Evolutionary conservation across 2,329 filamentous ascomycete genomes (phyloP).

Genomic region (Alternaria rosae): DNA sequence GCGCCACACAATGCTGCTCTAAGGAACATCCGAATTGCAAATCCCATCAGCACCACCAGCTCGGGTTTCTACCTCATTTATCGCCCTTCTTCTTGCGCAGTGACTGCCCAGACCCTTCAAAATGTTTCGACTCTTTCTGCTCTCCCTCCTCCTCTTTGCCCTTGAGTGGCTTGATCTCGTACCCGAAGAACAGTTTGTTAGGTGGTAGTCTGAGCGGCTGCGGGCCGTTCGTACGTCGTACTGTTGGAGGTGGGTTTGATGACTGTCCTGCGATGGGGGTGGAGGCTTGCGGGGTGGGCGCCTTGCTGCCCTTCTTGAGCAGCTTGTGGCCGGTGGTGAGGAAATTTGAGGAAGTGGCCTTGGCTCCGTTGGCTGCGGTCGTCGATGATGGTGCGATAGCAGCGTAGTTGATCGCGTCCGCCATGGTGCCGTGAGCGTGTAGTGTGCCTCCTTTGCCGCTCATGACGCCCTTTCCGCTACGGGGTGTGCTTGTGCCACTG

Average conservation of each 20-base stretch:
- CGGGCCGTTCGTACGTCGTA: constrained; percentile 73
- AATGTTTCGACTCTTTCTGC: constrained; percentile 70
- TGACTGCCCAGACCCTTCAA: constrained; percentile 85
- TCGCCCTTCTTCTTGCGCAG: constrained; percentile 75
- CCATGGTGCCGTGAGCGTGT: constrained; percentile 91
- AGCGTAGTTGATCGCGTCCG: constrained; percentile 95
- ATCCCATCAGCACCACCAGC: background rate
- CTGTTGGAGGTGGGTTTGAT: constrained; percentile 52
- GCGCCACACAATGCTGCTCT: constrained; percentile 36
- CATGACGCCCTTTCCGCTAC: constrained; percentile 69
- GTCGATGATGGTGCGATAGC: constrained; percentile 82
- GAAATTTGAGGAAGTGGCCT: constrained; percentile 78
- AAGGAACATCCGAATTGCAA: background rate
- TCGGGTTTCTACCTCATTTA: constrained; percentile 29
- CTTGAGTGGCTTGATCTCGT: constrained; percentile 88
- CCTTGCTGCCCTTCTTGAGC: constrained; percentile 83
- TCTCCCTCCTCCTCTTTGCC: constrained; percentile 70
- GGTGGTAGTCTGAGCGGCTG: constrained; percentile 84
- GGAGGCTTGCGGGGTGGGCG: constrained; percentile 65
- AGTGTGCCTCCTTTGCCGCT: constrained; percentile 74
- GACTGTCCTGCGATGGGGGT: constrained; percentile 69
- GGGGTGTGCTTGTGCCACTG: constrained; percentile 87
- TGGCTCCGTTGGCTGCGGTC: constrained; percentile 68
- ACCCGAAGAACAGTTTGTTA: constrained; percentile 96
- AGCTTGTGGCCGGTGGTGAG: constrained; percentile 80